phyloP scores from a whole-genome alignment of 202 grass and related monocot genomes.

The Brachypodium distachyon region DNA sequence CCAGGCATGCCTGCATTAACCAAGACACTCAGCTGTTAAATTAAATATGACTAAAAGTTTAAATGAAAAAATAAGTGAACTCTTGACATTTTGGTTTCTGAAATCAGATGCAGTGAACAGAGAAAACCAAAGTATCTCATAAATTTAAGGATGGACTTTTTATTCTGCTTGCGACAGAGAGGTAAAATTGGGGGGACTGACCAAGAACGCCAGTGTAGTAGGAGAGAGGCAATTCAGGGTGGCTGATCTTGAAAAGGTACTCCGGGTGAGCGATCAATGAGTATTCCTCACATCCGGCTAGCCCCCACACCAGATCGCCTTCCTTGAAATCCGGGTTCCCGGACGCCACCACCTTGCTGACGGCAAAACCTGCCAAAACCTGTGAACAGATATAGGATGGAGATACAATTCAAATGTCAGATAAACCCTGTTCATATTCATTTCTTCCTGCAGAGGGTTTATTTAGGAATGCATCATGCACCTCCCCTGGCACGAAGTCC shows the following conservation, averaged over 20 bases:
- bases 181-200: background rate
- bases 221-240: slow-evolving; percentile 36
- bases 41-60: too few species aligned
- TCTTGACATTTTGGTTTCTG: too few species aligned
- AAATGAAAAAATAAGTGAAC: too few species aligned
- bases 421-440: too few species aligned
- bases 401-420: too few species aligned
- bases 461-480: too few species aligned
- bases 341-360: slow-evolving; percentile 42
- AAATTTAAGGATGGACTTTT: too few species aligned
- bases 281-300: slow-evolving; percentile 53
- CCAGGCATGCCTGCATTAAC: slow-evolving; percentile 46
- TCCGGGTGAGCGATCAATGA: slow-evolving; percentile 21
- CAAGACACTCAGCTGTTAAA: background rate
- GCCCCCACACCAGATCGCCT: slow-evolving; percentile 41
- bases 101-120: too few species aligned
- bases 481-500: background rate
- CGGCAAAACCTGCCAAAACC: background rate
- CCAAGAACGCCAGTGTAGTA: slow-evolving; percentile 57
- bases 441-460: too few species aligned
- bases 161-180: background rate
- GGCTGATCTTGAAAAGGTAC: slow-evolving; percentile 32
- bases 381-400: too few species aligned
- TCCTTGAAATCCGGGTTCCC: slow-evolving; percentile 36
- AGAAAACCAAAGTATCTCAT: too few species aligned